Base-by-base conservation (phyloP, 495 filamentous ascomycete species). In the Neurospora terricola region DNA sequence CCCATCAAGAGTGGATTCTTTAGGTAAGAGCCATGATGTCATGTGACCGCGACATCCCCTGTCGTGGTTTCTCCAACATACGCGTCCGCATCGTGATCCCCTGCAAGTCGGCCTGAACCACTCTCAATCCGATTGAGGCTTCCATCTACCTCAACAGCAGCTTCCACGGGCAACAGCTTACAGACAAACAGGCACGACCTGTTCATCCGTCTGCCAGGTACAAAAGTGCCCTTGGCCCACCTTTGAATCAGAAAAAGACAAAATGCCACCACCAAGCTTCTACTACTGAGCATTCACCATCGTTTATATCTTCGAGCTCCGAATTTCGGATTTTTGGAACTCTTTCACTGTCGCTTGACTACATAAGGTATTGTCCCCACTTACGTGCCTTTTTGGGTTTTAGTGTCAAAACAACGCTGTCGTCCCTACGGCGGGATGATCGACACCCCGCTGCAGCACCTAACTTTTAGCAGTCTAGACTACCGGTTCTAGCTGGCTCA, bases 41-140 rank as follows among this genome's bases (percentile, higher is more conserved):
- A 73, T 70, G 72, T 73, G 72, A 73, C 62, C 72, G 38, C 66
- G 72, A 70, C 68, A 34, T 36, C 10, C 43, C 39, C 18, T 36
- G 71, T 72, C 71, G 71, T 34, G 59, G 27, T 66, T 66, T 72
- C 72, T 48, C 66, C 39, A 70, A 54, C 23, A 62, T n/a, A 73
- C 42, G 48, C 71, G 71, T 69, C 30, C 12, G 71, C 2, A 70
- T 38, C 71, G 71, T 69, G 72, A 30, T 59, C 36, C 69, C 54
- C 54, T 66, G 54, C 54, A 62, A 34, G 5, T 62, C 14, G 23
- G 12, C 27, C 27, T 34, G 16, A 34, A 62, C 23, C 54, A 36
- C 54, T 34, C 14, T 66, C 27, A 36, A 27, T 16, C 7, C 27
- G 6, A 34, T 34, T 18, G 54, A 66, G 54, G 27, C 27, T 66